Percentiles rank a stretch among this genome's conserved stretches.
phyloP scores from a whole-genome alignment of 2,329 filamentous ascomycete species.

The Zymoseptoria tritici region DNA sequence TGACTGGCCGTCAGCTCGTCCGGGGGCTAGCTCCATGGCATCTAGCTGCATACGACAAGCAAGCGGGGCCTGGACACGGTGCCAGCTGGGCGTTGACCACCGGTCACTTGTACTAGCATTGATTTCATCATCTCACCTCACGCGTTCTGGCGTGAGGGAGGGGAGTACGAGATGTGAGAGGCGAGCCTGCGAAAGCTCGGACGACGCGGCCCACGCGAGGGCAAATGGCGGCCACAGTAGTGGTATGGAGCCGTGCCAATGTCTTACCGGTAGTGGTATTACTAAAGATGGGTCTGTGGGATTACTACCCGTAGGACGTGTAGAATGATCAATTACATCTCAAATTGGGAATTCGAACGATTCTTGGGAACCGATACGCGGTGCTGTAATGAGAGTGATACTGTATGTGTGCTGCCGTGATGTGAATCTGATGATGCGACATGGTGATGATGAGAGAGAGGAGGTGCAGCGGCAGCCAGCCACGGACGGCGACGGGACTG shows the following conservation, averaged over 20 bases:
- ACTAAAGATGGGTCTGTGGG: neutral
- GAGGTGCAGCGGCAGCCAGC: neutral
- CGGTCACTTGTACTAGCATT: neutral
- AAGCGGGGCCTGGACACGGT: slow-evolving; percentile 6
- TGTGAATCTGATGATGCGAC: neutral
- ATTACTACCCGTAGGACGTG: neutral
- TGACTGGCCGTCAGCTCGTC: slow-evolving; percentile 12
- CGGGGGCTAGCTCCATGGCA: slow-evolving; percentile 12
- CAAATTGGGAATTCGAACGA: neutral
- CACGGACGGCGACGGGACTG: neutral
- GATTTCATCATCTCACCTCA: neutral
- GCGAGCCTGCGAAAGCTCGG: neutral
- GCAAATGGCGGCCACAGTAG: neutral
- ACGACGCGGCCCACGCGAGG: neutral
- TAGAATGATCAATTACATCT: neutral
- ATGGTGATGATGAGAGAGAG: neutral
- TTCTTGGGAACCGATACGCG: neutral
- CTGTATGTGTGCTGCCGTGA: neutral
- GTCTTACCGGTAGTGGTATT: neutral
- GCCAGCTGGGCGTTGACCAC: slow-evolving; percentile 7
- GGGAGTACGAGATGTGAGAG: neutral
- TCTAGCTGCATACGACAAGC: slow-evolving; percentile 11
- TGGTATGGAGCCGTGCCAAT: neutral
- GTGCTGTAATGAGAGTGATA: neutral
- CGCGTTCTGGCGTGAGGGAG: neutral